A percentile compares a stretch with the other conserved stretches of the same genome.
Evolutionary conservation across 2,329 filamentous ascomycete genomes (phyloP).

Genomic region (Rhynchosporium graminicola): DNA sequence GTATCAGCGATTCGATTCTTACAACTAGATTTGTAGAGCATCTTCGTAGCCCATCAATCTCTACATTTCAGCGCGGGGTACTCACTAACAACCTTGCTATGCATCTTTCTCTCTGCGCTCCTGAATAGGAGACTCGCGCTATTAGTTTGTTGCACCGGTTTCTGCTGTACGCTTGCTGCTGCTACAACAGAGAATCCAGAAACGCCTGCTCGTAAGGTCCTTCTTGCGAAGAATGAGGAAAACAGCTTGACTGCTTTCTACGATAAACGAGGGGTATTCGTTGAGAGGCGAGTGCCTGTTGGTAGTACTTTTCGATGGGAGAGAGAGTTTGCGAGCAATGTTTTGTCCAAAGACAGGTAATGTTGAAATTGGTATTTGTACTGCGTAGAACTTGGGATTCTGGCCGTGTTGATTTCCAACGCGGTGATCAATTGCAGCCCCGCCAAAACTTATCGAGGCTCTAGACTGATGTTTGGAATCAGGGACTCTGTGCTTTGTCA

Average conservation of each 20-base stretch:
- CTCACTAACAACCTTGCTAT: conserved; percentile 87
- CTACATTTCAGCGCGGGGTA: conserved; percentile 38
- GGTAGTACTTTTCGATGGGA: conserved; percentile 2
- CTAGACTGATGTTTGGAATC: conserved; percentile 4
- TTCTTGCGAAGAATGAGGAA: conserved; percentile 71
- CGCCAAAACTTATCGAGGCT: conserved; percentile 9
- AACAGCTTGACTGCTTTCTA: conserved; percentile 78
- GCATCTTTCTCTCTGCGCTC: conserved; percentile 64
- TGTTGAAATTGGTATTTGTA: neutral
- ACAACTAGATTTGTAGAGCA: neutral
- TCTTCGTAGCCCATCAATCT: neutral
- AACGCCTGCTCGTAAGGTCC: conserved; percentile 73
- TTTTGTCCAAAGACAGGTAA: too few species aligned
- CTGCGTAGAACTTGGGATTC: neutral
- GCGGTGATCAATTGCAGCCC: neutral
- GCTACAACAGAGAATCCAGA: conserved; percentile 73
- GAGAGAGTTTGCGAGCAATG: neutral
- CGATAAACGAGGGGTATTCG: neutral
- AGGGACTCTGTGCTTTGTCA: neutral
- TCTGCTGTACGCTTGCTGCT: conserved; percentile 64
- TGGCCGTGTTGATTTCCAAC: conserved; percentile 15
- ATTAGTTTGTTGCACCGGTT: conserved; percentile 44
- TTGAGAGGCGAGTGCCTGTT: neutral
- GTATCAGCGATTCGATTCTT: conserved; percentile 18
- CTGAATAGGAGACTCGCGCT: conserved; percentile 34